Base-by-base conservation (phyloP, 2,329 filamentous ascomycete genomes). In the Verticillium tricorpus region DNA sequence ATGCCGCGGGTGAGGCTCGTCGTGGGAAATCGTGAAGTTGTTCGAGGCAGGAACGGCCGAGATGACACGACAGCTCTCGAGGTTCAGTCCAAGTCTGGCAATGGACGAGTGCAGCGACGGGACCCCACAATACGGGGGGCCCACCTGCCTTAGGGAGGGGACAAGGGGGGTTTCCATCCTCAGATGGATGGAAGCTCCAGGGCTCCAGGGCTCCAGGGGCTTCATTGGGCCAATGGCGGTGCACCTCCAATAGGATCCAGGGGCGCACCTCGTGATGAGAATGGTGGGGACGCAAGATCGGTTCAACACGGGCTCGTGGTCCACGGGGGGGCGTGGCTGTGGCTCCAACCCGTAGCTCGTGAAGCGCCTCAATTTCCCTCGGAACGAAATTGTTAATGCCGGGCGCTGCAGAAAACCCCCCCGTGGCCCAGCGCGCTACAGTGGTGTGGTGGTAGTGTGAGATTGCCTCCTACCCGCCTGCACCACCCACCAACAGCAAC, bases 321-420 rank as follows among this genome's bases (percentile, higher is more conserved):
- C 45, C 9, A 22, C 19, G 45, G 45, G n/a, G n/a, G 6, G 11
- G 19, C n/a, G n/a, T 22, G 45, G 45, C 45, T 50, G 55, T 32
- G 55, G 25, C 25, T 56, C 25, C 12, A 34, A 11, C 22, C 15
- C 55, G 55, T 56, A 37, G 55, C 55, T 56, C 55, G 55, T 56
- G 55, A 56, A 56, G 55, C 31, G 55, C 55, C 55, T 22, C 55
- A 56, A 56, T 56, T 56, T 56, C 55, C 55, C n/a, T 50, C 45
- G 45, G 45, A 37, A 25, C 55, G 55, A 56, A 56, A 56, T 56
- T 56, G 45, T 50, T 50, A 50, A 50, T 50, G 45, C 45, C 45
- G 45, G 45, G 45, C 19, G 45, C 45, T n/a, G n/a, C 22, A 50
- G 22, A 22, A 22, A 22, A 50, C 19, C n/a, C 8, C n/a, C 19